Base-by-base conservation (phyloP, 2,329 filamentous ascomycete genomes). In the Alternaria atra region DNA sequence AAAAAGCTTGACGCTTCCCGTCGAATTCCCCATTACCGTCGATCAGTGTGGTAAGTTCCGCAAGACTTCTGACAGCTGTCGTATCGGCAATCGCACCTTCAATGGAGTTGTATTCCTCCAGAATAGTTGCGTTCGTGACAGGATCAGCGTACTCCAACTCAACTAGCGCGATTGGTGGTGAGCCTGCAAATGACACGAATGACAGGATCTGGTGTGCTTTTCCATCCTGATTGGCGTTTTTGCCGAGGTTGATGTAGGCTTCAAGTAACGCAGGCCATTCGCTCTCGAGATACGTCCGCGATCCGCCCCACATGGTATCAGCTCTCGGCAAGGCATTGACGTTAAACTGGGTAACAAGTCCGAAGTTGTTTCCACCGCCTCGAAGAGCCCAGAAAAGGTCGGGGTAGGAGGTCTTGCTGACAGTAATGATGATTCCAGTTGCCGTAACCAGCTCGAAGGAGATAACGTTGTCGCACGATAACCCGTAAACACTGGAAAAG, bases 301-400 rank as follows among this genome's bases (percentile, higher is more conserved):
- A 7, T 12, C 72, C 73, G 6, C 73, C 73, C 73, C 73, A 77
- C 66, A 76, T 71, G n/a, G 54, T 60, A 2, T 52, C 48, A 5
- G 62, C 67, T 32, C 73, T 68, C 0, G 70, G 61, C 9, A 70
- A 53, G 9, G 72, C 65, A 5, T 57, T 46, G 2, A 73, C 60
- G 29, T 68, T 65, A 59, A 77, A 76, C 32, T 67, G 63, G 2
- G 74, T 77, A n/a, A 77, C 69, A 29, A 78, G 70, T 23, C 75
- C 82, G 46, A 77, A 77, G 57, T 77, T 77, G 52, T 71, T 73
- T 4, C 72, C 72, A 10, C 74, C 76, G 4, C 79, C 79, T 17
- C 77, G 76, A 6, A 80, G 69, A 1, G 76, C 77, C 62, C 68
- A 73, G 66, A 75, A 81, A 4, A 82, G 78, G 44, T 83, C 81